phyloP scores from a whole-genome alignment of 441 rosid genomes.

The Gossypium davidsonii region DNA sequence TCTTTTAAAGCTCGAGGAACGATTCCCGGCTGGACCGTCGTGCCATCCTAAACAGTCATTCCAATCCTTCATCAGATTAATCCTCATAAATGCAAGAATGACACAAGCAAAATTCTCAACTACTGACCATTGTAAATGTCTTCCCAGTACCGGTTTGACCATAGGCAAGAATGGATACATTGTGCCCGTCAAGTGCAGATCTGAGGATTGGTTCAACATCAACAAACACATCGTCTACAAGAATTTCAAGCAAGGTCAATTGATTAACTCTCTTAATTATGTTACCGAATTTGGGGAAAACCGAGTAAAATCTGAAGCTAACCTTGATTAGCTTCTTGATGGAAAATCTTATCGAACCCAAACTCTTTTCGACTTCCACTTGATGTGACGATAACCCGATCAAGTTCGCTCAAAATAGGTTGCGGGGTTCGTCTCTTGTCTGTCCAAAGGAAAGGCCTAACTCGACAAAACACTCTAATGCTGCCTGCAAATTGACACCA shows the following conservation, averaged over 20 bases:
- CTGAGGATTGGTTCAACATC: slow-evolving; percentile 78
- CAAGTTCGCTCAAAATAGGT: slow-evolving; percentile 39
- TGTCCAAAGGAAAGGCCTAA: slow-evolving; percentile 44
- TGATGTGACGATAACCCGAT: slow-evolving; percentile 45
- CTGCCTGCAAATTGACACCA: slow-evolving; percentile 48
- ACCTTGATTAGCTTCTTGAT: slow-evolving; percentile 70
- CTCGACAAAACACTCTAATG: slow-evolving; percentile 78
- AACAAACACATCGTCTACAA: slow-evolving; percentile 60
- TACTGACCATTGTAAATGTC: slow-evolving; percentile 78
- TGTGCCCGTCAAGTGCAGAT: slow-evolving; percentile 89
- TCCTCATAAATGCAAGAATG: slow-evolving; percentile 1
- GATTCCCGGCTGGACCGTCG: slow-evolving; percentile 57
- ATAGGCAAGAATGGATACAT: slow-evolving; percentile 76
- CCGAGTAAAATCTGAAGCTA: slow-evolving; percentile 17
- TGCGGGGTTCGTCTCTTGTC: slow-evolving; percentile 43
- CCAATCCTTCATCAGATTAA: slow-evolving; percentile 2
- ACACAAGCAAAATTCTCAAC: neutral
- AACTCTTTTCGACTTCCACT: slow-evolving; percentile 57
- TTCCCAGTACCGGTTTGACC: slow-evolving; percentile 93
- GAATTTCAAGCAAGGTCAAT: slow-evolving; percentile 32
- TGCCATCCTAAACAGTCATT: slow-evolving; percentile 56
- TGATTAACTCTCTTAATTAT: neutral
- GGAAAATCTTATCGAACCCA: slow-evolving; percentile 68
- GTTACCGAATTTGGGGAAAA: neutral
- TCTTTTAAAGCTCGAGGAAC: slow-evolving; percentile 71